phyloP scores from a whole-genome alignment of 139 green algal species.

The Volvox reticuliferus region DNA sequence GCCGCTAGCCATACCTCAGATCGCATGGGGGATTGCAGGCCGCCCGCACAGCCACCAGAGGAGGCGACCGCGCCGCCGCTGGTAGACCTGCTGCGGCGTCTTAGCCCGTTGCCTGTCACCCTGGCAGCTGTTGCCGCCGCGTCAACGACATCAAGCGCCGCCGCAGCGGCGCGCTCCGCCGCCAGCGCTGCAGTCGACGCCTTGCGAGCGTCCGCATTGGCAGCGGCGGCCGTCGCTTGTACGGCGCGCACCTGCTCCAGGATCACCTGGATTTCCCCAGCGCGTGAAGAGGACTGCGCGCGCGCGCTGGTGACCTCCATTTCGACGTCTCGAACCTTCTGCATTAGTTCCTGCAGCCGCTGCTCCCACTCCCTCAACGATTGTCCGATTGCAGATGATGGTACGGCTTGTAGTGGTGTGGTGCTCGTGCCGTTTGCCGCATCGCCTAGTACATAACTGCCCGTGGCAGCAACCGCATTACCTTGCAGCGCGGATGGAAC shows the following conservation, averaged over 20 bases:
- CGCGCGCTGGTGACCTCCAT: not conserved
- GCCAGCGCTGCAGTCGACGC: not conserved
- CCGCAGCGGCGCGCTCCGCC: not conserved
- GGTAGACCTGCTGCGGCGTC: not conserved
- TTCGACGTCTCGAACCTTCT: conserved; percentile 6
- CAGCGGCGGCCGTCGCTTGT: not conserved
- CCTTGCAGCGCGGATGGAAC: not conserved
- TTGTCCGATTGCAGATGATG: not conserved
- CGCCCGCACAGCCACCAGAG: not conserved
- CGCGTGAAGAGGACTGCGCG: not conserved
- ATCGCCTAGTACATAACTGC: no score
- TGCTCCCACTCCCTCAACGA: not conserved
- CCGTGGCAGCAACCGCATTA: no score
- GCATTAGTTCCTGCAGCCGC: not conserved
- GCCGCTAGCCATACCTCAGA: not conserved
- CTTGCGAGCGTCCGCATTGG: not conserved
- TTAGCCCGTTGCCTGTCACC: not conserved
- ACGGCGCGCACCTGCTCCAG: not conserved
- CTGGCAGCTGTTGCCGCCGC: not conserved
- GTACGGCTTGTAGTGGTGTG: no score
- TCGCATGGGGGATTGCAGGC: not conserved
- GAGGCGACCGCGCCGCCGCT: not conserved
- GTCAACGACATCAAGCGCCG: not conserved
- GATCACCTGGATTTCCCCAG: not conserved
- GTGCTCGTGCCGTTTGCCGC: no score